Percentiles rank a stretch among this genome's conserved stretches.
phyloP scores from a whole-genome alignment of 805 yeast species.

The Metschnikowia aberdeeniae region DNA sequence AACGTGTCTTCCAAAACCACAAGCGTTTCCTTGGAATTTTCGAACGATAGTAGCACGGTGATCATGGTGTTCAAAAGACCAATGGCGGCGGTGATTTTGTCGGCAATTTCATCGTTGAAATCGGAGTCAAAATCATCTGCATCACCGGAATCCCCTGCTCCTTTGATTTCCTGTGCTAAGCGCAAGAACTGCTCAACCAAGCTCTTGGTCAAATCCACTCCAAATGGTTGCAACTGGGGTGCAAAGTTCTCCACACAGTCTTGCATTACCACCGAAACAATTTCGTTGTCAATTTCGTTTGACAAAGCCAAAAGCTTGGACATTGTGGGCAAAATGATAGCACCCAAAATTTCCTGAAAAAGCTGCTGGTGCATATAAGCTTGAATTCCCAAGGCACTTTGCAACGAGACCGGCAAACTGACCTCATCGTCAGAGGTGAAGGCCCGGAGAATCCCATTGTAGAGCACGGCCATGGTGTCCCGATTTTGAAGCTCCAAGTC shows the following conservation, averaged over 20 bases:
- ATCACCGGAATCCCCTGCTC: conserved; percentile 36
- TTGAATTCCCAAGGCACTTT: conserved; percentile 83
- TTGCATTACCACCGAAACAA: conserved; percentile 87
- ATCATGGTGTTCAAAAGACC: conserved; percentile 80
- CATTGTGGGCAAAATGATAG: conserved; percentile 76
- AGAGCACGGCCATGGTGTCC: conserved; percentile 23
- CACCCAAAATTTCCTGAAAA: conserved; percentile 64
- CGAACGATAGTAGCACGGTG: conserved; percentile 77
- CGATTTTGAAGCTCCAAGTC: conserved; percentile 47
- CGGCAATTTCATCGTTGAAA: conserved; percentile 38
- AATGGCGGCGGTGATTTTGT: conserved; percentile 76
- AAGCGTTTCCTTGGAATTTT: conserved; percentile 69
- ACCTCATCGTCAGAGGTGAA: conserved; percentile 22
- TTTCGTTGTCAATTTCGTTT: conserved; percentile 80
- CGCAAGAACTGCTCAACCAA: conserved; percentile 26
- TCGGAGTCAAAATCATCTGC: conserved; percentile 27
- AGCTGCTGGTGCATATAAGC: conserved; percentile 61
- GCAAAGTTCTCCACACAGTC: conserved; percentile 89
- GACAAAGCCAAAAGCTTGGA: conserved; percentile 70
- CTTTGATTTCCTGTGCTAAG: conserved; percentile 44
- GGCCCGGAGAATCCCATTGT: conserved; percentile 32
- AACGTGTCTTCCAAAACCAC: conserved; percentile 61
- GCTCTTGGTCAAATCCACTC: conserved; percentile 25
- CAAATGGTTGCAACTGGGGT: conserved; percentile 59
- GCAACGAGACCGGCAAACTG: conserved; percentile 71